A percentile compares a stretch with the other conserved stretches of the same genome.
phyloP scores from a whole-genome alignment of 1,139 yeast species.

The Ogataea hybrid region DNA sequence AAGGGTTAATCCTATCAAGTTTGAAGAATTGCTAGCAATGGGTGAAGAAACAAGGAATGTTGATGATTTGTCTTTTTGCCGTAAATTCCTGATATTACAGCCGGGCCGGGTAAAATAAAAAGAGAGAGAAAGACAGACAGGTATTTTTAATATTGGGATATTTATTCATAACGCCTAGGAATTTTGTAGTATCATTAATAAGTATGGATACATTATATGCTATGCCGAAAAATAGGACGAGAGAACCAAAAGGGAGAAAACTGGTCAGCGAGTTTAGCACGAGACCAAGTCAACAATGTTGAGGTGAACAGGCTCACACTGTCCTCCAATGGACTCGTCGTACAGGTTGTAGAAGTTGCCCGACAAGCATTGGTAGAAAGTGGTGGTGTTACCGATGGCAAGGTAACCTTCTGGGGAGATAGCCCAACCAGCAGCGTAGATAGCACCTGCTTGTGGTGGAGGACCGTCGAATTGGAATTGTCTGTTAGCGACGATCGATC shows the following conservation, averaged over 20 bases:
- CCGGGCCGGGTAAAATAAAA: conserved; percentile 7
- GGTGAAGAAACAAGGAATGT: conserved; percentile 4
- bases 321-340: conserved; percentile 63
- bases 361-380: conserved; percentile 77
- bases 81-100: conserved; percentile 5
- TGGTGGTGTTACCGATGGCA: conserved; percentile 62
- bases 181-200: no score
- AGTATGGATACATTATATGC: neutral
- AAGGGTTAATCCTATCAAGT: conserved; percentile 6
- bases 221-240: conserved; percentile 1
- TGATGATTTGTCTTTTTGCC: conserved; percentile 22
- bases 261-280: conserved; percentile 41
- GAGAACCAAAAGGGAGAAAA: neutral
- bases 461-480: conserved; percentile 91
- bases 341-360: conserved; percentile 83
- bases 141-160: neutral
- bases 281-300: conserved; percentile 59
- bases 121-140: no score
- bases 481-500: conserved; percentile 81
- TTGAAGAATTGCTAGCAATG: conserved; percentile 1
- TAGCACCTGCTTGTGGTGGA: conserved; percentile 88
- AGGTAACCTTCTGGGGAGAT: conserved; percentile 62
- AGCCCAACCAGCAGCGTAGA: conserved; percentile 85
- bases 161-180: no score
- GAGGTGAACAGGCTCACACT: conserved; percentile 65